Percentiles rank a stretch among this genome's conserved stretches.
Evolutionary conservation across 345 rosid species (phyloP).

Genomic region (Isatis tinctoria): DNA sequence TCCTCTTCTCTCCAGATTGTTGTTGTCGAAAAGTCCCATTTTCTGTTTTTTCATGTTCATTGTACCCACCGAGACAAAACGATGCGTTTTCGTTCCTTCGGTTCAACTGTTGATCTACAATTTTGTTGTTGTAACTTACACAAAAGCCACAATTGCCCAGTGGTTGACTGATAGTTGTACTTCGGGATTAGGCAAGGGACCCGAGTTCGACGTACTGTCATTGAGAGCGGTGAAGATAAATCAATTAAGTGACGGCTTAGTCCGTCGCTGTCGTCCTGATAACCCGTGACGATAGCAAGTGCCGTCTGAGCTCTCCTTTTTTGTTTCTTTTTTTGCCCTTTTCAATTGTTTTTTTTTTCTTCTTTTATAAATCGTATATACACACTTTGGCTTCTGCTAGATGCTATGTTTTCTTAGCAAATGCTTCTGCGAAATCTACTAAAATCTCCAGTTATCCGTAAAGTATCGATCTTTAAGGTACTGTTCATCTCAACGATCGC

Average conservation of each 20-base stretch:
- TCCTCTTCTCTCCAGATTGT: slow-evolving; percentile 17
- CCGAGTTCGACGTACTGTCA: neutral
- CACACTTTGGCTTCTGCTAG: neutral
- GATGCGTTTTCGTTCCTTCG: neutral
- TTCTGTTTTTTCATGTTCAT: neutral
- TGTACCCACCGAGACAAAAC: neutral
- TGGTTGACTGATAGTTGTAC: too few species aligned
- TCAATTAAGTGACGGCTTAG: neutral
- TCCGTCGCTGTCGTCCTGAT: slow-evolving; percentile 28
- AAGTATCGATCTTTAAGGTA: neutral
- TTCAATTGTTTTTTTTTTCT: neutral
- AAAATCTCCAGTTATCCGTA: neutral
- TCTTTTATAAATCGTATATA: neutral
- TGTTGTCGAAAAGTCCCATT: neutral
- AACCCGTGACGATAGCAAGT: slow-evolving; percentile 27
- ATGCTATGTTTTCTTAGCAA: neutral
- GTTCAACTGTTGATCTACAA: too few species aligned
- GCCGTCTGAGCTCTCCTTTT: slow-evolving; percentile 31
- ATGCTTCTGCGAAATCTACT: slow-evolving; percentile 12
- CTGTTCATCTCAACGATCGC: neutral
- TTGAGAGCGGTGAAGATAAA: slow-evolving; percentile 17
- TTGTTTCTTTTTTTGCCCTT: too few species aligned
- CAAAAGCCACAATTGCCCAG: neutral
- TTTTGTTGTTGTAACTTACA: too few species aligned
- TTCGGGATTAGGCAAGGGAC: too few species aligned